These are phyloP conservation scores for Cinnamomum micranthum DNA, from an alignment of 164 flowering plant genomes.

Conservation along the genomic window DNA sequence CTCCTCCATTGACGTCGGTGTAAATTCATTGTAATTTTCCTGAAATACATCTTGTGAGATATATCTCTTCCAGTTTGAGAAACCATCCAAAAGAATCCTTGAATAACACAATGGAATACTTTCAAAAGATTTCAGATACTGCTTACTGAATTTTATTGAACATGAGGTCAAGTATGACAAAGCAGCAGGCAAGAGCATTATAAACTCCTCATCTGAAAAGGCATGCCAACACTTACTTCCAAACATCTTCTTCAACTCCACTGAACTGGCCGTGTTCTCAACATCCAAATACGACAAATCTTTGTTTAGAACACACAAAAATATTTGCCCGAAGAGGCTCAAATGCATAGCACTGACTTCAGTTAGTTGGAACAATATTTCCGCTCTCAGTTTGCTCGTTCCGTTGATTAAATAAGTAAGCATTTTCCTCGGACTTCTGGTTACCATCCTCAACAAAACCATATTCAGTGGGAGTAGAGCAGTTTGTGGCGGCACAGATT, in stretches of 20 bases:
- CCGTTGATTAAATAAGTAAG: slow-evolving; percentile 46
- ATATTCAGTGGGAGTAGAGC: slow-evolving; percentile 36
- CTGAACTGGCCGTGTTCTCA: not conserved
- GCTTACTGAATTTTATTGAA: slow-evolving; percentile 34
- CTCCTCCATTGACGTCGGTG: slow-evolving; percentile 47
- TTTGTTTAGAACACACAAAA: slow-evolving; percentile 28
- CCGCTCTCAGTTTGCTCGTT: slow-evolving; percentile 46
- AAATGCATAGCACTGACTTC: slow-evolving; percentile 65
- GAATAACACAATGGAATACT: slow-evolving; percentile 47
- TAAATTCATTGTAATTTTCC: slow-evolving; percentile 35
- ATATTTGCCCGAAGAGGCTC: slow-evolving; percentile 51
- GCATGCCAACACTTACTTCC: slow-evolving; percentile 12
- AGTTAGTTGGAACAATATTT: slow-evolving; percentile 43
- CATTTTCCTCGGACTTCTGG: slow-evolving; percentile 48
- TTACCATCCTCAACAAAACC: slow-evolving; percentile 40
- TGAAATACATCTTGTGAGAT: slow-evolving; percentile 41
- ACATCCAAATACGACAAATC: not conserved
- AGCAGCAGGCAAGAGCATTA: slow-evolving; percentile 80
- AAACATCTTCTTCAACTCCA: slow-evolving; percentile 5
- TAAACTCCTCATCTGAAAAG: slow-evolving; percentile 46
- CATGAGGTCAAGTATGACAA: slow-evolving; percentile 41
- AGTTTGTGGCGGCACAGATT: slow-evolving; percentile 21
- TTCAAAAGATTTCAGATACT: slow-evolving; percentile 19
- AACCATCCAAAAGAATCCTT: slow-evolving; percentile 49
- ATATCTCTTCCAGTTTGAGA: slow-evolving; percentile 61